A percentile compares a stretch with the other conserved stretches of the same genome.
These are phyloP conservation scores for Plectosphaerella plurivora DNA, from an alignment of 2,329 filamentous ascomycete genomes.

Conservation along the genomic window DNA sequence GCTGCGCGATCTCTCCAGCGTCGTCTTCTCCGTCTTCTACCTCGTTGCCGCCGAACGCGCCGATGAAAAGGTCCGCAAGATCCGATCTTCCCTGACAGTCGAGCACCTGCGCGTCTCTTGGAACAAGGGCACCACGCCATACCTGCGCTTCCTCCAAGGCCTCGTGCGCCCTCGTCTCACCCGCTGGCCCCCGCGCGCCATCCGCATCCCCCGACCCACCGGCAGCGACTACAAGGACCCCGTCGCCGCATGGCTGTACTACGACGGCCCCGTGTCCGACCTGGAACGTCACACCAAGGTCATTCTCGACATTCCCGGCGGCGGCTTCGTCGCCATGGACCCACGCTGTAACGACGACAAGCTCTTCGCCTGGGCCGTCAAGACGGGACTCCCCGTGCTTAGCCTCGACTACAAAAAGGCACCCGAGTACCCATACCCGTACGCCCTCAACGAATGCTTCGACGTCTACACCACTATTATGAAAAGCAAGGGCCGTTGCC, in stretches of 20 bases:
- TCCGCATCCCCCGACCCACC: conserved; percentile 77
- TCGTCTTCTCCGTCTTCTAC: conserved; percentile 87
- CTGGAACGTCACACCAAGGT: conserved; percentile 72
- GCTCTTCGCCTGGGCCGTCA: conserved; percentile 85
- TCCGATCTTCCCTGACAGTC: conserved; percentile 79
- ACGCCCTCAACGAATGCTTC: conserved; percentile 44
- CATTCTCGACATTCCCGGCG: conserved; percentile 86
- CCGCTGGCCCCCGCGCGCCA: conserved; percentile 73
- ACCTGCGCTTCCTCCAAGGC: conserved; percentile 67
- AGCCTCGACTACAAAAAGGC: conserved; percentile 76
- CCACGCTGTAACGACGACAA: conserved; percentile 95
- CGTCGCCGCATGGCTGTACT: conserved; percentile 87
- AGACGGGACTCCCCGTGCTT: conserved; percentile 80
- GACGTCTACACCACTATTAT: conserved; percentile 37
- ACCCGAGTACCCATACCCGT: conserved; percentile 45
- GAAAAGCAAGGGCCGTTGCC: conserved; percentile 33
- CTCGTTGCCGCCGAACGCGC: conserved; percentile 88
- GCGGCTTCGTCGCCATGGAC: conserved; percentile 95
- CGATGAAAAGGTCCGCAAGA: conserved; percentile 92
- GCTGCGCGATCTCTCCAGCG: conserved; percentile 74
- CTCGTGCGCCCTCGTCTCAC: conserved; percentile 76
- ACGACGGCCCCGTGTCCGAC: conserved; percentile 78
- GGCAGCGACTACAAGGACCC: conserved; percentile 81
- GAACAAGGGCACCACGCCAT: conserved; percentile 92
- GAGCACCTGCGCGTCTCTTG: conserved; percentile 90